These are phyloP conservation scores for Podaxis sp. DNA, from an alignment of 768 basidiomycete genomes.

Conservation along the genomic window DNA sequence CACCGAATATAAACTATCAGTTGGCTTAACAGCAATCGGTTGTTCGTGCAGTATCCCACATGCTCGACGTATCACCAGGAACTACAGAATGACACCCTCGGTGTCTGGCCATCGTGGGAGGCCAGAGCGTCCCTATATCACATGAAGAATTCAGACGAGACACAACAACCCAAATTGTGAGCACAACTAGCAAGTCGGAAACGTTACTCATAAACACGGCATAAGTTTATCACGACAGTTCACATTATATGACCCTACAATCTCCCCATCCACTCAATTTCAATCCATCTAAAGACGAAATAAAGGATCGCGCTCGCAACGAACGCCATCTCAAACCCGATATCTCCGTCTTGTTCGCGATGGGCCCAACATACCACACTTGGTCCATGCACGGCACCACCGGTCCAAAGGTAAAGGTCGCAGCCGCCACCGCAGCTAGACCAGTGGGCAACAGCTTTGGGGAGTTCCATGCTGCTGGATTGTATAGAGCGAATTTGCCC, in stretches of 20 bases:
- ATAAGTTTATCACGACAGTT: neutral
- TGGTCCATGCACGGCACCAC: conserved; percentile 72
- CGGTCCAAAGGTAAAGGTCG: conserved; percentile 52
- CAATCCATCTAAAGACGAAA: conserved; percentile 52
- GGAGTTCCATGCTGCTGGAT: conserved; percentile 56
- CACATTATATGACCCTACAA: neutral
- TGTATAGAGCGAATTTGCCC: conserved; percentile 51
- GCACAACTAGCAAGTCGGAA: neutral
- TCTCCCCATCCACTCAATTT: conserved; percentile 33
- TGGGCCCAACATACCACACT: conserved; percentile 76
- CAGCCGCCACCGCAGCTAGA: conserved; percentile 59
- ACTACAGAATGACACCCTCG: too few relatives aligned
- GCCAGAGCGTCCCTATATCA: too few relatives aligned
- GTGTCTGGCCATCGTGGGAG: too few relatives aligned
- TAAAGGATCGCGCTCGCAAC: conserved; percentile 54
- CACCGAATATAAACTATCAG: too few relatives aligned
- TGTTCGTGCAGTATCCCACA: too few relatives aligned
- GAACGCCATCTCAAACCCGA: conserved; percentile 80
- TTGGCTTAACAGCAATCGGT: too few relatives aligned
- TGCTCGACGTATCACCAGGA: too few relatives aligned
- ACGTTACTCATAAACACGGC: neutral
- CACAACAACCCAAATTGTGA: too few relatives aligned
- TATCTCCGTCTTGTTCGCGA: conserved; percentile 72
- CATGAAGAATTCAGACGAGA: too few relatives aligned
- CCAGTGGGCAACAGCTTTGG: conserved; percentile 62